Evolutionary conservation across 1,139 yeast genomes (phyloP).

Genomic region (Kodamaea anthophila): DNA sequence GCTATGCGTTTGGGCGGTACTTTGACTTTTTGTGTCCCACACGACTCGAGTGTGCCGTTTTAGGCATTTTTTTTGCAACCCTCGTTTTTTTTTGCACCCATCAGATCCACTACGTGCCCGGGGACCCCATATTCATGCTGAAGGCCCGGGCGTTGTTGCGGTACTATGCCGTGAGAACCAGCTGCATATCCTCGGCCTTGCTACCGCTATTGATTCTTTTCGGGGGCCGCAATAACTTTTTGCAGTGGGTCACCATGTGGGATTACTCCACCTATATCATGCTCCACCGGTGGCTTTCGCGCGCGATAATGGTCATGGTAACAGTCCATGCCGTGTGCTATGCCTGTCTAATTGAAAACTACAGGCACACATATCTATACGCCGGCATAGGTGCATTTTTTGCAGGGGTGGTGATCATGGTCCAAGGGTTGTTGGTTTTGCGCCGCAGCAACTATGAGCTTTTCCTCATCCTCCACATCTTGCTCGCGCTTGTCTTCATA

Average conservation of each 20-base stretch:
- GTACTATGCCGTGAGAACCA: conserved; percentile 51
- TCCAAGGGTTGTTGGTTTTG: conserved; percentile 32
- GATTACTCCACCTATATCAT: conserved; percentile 53
- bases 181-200: conserved; percentile 48
- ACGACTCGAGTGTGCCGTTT: conserved; percentile 41
- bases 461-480: conserved; percentile 37
- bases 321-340: conserved; percentile 37
- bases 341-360: conserved; percentile 6
- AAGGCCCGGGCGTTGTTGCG: conserved; percentile 18
- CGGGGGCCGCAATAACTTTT: conserved; percentile 58
- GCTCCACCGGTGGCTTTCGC: conserved; percentile 56
- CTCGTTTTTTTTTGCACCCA: conserved; percentile 7
- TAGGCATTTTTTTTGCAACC: conserved; percentile 7
- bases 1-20: conserved; percentile 17
- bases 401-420: conserved; percentile 27
- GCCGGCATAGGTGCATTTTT: conserved; percentile 28
- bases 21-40: conserved; percentile 47
- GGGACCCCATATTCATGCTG: conserved; percentile 24
- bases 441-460: conserved; percentile 40
- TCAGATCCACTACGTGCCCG: conserved; percentile 18
- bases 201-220: conserved; percentile 48
- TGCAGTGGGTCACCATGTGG: conserved; percentile 54
- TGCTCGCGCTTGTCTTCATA: conserved; percentile 35
- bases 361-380: conserved; percentile 16
- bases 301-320: conserved; percentile 37